Evolutionary conservation across 352 stramenopile species (phyloP).

Genomic region (Pythium angustatum): DNA sequence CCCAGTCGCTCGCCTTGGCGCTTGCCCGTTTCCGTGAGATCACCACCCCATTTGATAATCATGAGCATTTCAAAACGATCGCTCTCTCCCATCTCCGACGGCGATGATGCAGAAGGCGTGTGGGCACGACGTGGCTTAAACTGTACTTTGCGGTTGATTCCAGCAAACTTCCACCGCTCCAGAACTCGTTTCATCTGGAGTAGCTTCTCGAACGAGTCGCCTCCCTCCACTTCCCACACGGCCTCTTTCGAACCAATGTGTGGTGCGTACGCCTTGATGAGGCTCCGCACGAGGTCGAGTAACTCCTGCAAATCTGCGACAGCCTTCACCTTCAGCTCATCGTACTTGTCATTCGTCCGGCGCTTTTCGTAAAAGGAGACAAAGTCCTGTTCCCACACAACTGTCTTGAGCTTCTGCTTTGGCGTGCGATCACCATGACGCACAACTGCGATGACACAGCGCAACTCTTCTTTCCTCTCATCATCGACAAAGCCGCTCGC

Average conservation of each 20-base stretch:
- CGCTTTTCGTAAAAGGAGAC: conserved; percentile 82
- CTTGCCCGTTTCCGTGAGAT: conserved; percentile 98
- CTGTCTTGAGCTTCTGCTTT: conserved; percentile 99
- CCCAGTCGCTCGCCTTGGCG: conserved; percentile 95
- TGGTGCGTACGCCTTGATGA: conserved; percentile 84
- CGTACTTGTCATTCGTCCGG: conserved; percentile 69
- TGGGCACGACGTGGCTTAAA: conserved; percentile 82
- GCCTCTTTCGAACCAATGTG: conserved; percentile 78
- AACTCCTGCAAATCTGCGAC: conserved; percentile 81
- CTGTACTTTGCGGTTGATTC: conserved; percentile 97
- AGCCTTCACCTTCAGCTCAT: conserved; percentile 88
- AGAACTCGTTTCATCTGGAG: conserved; percentile 96
- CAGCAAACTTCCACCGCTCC: conserved; percentile 95
- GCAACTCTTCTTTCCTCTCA: conserved; percentile 94
- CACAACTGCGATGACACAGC: conserved; percentile 99
- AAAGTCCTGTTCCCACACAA: conserved; percentile 85
- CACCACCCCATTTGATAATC: conserved; percentile 99
- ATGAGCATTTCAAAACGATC: conserved; percentile 94
- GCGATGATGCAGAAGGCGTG: conserved; percentile 36
- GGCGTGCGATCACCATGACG: conserved; percentile 99
- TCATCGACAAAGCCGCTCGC: conserved; percentile 57
- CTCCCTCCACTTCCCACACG: conserved; percentile 83
- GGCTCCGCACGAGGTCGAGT: conserved; percentile 70
- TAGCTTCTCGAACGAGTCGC: conserved; percentile 92
- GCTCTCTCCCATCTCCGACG: conserved; percentile 11